phyloP scores from a whole-genome alignment of 1,284 basidiomycete species.

The Leccinum griseonigrum region DNA sequence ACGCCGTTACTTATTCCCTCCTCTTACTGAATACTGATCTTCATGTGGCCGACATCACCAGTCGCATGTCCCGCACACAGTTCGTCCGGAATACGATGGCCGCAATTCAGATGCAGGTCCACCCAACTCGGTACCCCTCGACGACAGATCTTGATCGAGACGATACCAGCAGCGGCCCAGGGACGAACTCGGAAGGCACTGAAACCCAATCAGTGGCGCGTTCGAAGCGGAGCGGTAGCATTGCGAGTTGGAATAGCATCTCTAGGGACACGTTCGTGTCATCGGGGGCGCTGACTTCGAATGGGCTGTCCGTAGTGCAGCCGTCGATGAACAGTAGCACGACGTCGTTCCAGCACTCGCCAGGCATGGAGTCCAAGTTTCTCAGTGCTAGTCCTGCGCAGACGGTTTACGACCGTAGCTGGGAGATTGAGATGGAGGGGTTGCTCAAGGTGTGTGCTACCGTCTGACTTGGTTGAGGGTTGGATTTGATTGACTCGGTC shows the following conservation, averaged over 20 bases:
- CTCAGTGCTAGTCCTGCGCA: slow-evolving; percentile 33
- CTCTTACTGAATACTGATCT: slow-evolving; percentile 96
- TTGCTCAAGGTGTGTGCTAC: slow-evolving; percentile 68
- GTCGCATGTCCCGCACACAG: slow-evolving; percentile 90
- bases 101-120: slow-evolving; percentile 76
- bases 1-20: slow-evolving; percentile 91
- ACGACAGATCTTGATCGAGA: slow-evolving; percentile 68
- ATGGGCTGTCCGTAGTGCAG: slow-evolving; percentile 34
- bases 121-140: slow-evolving; percentile 48
- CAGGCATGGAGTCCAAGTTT: slow-evolving; percentile 40
- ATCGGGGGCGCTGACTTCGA: slow-evolving; percentile 37
- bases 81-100: slow-evolving; percentile 92
- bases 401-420: slow-evolving; percentile 59
- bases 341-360: slow-evolving; percentile 42
- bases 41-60: slow-evolving; percentile 88
- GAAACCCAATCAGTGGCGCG: slow-evolving; percentile 47
- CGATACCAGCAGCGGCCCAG: slow-evolving; percentile 60
- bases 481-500: slow-evolving; percentile 10
- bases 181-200: slow-evolving; percentile 46
- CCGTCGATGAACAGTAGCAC: slow-evolving; percentile 36
- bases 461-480: neutral
- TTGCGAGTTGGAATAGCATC: slow-evolving; percentile 79
- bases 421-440: slow-evolving; percentile 84
- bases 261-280: slow-evolving; percentile 53
- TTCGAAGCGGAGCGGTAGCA: slow-evolving; percentile 76